These are phyloP conservation scores for Bipolaris sorokiniana DNA, from an alignment of 2,329 filamentous ascomycete genomes.

Conservation along the genomic window DNA sequence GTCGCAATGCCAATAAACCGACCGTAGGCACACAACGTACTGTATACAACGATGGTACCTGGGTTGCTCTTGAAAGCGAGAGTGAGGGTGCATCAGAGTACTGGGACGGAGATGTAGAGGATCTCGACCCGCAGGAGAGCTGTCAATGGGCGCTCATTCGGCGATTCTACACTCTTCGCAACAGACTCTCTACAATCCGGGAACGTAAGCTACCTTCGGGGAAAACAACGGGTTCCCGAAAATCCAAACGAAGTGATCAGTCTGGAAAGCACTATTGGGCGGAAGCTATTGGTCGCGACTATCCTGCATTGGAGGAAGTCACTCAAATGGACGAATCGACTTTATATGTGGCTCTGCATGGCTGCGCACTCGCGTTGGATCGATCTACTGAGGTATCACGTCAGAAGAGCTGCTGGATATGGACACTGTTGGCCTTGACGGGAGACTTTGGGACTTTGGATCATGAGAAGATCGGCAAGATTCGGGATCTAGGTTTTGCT, in stretches of 20 bases:
- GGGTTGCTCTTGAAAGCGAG: constrained; percentile 61
- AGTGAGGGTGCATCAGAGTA: constrained; percentile 19
- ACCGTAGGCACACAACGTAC: constrained; percentile 60
- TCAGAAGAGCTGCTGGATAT: constrained; percentile 80
- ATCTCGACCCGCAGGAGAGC: constrained; percentile 60
- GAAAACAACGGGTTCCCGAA: background rate
- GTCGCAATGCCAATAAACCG: constrained; percentile 52
- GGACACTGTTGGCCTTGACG: constrained; percentile 78
- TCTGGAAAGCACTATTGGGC: constrained; percentile 47
- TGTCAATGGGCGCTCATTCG: constrained; percentile 71
- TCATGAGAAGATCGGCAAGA: constrained; percentile 74
- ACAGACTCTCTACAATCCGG: constrained; percentile 63
- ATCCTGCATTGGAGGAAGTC: constrained; percentile 58
- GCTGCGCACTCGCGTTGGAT: constrained; percentile 67
- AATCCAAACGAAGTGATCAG: constrained; percentile 23
- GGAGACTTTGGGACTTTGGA: constrained; percentile 76
- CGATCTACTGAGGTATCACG: constrained; percentile 65
- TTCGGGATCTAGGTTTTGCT: constrained; percentile 80
- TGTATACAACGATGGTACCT: constrained; percentile 80
- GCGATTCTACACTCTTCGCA: constrained; percentile 70
- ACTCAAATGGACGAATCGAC: constrained; percentile 66
- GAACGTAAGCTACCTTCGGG: background rate
- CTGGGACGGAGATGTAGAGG: constrained; percentile 10
- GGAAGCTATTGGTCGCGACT: constrained; percentile 34
- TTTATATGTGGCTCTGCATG: constrained; percentile 68